Base-by-base conservation (phyloP, 768 basidiomycete genomes). In the Boletus sp. region DNA sequence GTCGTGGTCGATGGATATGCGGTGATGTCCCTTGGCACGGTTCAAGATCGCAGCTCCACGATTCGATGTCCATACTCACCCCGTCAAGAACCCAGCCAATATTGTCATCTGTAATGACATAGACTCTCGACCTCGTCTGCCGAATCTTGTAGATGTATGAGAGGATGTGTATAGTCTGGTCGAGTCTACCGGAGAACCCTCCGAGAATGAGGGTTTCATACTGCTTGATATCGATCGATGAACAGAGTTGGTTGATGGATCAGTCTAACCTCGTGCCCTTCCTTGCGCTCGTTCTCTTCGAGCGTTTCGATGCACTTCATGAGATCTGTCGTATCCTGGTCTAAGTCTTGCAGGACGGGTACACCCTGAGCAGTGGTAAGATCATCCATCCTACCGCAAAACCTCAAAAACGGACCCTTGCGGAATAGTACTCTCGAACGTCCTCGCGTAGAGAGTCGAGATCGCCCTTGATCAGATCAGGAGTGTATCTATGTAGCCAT, bases 401-500 rank as follows among this genome's bases (percentile, higher is more conserved):
- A 39, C 34, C 17, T 50, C 2, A 13, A 33, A 14, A 34, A 62
- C 79, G 38, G 58, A 89, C 92, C 59, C 79, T 74, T 0, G 73
- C 67, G 11, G 73, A 67, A 66, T 97, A 98, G 66, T 81, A 93
- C 27, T 66, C 66, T 41, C 75, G 75, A 7, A 96, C 94, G 42
- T 94, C 90, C 2, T 76, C 68, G 11, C 90, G 78, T 39, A 97
- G 65, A 9, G 94, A 98, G 68, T 98, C 97, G 29, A 98, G 70
- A 70, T 99, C 97, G 27, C 96, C 97, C 70, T 91, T 95, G 64
- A 99, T 88, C 21, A 96, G 69, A 66, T 94, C 81, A 0, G 97
- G 97, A 6, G 86, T 66, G 66, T 81, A 93, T 17, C 90, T 91
- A 53, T 9, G 40, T 27, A 17, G 13, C 21, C 11, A 47, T 50